Conservation (phyloP, 805 yeast genomes). For the Lipomyces chichibuensis region DNA sequence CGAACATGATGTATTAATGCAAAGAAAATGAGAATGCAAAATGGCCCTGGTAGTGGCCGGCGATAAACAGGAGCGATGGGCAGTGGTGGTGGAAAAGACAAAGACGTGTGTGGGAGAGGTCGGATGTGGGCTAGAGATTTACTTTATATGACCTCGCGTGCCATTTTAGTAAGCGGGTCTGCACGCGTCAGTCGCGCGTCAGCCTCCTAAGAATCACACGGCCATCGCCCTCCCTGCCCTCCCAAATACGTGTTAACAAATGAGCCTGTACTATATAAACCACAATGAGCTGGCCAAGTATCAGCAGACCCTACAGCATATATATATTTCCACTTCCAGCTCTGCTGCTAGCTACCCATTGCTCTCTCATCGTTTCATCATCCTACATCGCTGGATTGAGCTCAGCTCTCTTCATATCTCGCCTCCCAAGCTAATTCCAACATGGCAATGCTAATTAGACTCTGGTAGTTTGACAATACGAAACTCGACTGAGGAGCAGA, state of each 20-base stretch:
- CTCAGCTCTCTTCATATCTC: no score
- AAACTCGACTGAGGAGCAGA: no score
- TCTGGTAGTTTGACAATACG: no score
- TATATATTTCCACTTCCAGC: no score
- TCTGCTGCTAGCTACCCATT: no score
- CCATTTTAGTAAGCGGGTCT: constrained; percentile 6
- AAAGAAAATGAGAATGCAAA: not conserved
- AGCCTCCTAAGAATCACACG: not conserved
- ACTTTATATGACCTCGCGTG: not conserved
- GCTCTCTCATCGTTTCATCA: no score
- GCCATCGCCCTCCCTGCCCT: not conserved
- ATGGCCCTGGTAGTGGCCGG: not conserved
- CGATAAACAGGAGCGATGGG: not conserved
- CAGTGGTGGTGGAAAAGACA: constrained; percentile 1
- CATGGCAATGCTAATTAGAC: no score
- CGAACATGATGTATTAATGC: constrained; percentile 27
- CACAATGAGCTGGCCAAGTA: no score
- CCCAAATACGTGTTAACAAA: not conserved
- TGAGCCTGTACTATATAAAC: not conserved
- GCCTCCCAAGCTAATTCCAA: no score
- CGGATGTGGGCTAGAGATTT: not conserved
- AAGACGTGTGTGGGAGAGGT: not conserved
- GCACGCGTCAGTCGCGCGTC: constrained; percentile 7
- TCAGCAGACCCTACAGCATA: no score
- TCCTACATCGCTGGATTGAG: no score